Conservation (phyloP, 2,329 filamentous ascomycete species). For the Sclerotinia spermophila region DNA sequence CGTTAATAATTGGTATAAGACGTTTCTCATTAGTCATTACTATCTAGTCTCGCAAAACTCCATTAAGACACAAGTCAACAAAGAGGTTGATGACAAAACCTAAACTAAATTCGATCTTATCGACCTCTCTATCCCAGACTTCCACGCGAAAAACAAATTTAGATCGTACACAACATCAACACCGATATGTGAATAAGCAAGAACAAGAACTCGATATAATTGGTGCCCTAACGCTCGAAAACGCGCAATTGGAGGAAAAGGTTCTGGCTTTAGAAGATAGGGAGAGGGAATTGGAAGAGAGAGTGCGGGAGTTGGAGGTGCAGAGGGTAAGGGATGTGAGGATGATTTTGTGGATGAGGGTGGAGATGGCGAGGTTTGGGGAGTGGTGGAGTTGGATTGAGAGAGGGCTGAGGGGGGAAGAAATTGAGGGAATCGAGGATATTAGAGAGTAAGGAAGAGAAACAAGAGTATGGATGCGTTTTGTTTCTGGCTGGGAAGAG, state of each 20-base stretch:
- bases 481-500: neutral
- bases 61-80: too few relatives aligned
- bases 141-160: neutral
- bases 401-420: neutral
- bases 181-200: neutral
- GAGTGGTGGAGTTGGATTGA: neutral
- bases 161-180: neutral
- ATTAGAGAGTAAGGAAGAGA: neutral
- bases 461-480: rapidly evolving
- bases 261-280: neutral
- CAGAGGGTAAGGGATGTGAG: neutral
- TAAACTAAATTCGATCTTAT: neutral
- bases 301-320: neutral
- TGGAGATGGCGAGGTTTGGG: neutral
- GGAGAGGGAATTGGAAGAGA: neutral
- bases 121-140: neutral
- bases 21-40: neutral
- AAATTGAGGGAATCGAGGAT: neutral
- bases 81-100: neutral
- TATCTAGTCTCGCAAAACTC: neutral
- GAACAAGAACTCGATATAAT: neutral
- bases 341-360: neutral
- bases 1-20: neutral
- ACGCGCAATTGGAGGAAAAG: neutral
- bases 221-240: neutral